A percentile compares a stretch with the other conserved stretches of the same genome.
Conservation (phyloP, 1,284 basidiomycete species). For the Leccinum huronense region DNA sequence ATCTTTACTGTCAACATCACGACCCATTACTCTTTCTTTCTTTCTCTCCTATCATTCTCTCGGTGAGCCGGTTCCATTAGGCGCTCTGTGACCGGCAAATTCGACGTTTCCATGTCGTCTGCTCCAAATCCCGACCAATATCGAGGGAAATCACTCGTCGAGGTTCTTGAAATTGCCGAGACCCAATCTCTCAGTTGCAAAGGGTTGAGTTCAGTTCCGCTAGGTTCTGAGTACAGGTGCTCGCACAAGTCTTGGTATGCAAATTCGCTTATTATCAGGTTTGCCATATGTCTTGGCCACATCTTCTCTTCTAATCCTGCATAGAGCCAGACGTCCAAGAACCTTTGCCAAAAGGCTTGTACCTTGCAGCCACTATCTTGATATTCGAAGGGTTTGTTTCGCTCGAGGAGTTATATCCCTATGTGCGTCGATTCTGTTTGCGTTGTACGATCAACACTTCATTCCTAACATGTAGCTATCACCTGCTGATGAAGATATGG, state of each 20-base stretch:
- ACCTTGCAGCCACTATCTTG: slow-evolving; percentile 82
- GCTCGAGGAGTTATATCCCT: slow-evolving; percentile 83
- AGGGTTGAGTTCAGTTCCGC: slow-evolving; percentile 20
- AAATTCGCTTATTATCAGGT: slow-evolving; percentile 92
- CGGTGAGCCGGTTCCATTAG: slow-evolving; percentile 66
- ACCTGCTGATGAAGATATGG: slow-evolving; percentile 77
- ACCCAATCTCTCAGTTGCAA: slow-evolving; percentile 11
- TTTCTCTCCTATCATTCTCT: slow-evolving; percentile 80
- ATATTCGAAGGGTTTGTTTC: slow-evolving; percentile 86
- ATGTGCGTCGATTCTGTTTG: slow-evolving; percentile 52
- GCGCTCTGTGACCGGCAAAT: slow-evolving; percentile 29
- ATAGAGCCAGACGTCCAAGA: slow-evolving; percentile 59
- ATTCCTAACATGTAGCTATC: slow-evolving; percentile 51
- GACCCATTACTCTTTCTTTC: slow-evolving; percentile 89
- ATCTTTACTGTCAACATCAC: slow-evolving; percentile 81
- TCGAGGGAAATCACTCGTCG: slow-evolving; percentile 61
- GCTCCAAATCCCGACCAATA: slow-evolving; percentile 44
- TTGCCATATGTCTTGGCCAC: slow-evolving; percentile 21
- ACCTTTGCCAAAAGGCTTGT: slow-evolving; percentile 70
- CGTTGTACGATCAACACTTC: slow-evolving; percentile 6
- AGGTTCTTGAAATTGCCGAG: slow-evolving; percentile 59
- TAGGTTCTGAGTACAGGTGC: slow-evolving; percentile 48
- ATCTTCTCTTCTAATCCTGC: slow-evolving; percentile 18
- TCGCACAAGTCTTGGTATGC: slow-evolving; percentile 94
- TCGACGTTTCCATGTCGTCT: slow-evolving; percentile 39